Conservation (phyloP, 495 filamentous ascomycete species). For the Chaetomium cochliodes region DNA sequence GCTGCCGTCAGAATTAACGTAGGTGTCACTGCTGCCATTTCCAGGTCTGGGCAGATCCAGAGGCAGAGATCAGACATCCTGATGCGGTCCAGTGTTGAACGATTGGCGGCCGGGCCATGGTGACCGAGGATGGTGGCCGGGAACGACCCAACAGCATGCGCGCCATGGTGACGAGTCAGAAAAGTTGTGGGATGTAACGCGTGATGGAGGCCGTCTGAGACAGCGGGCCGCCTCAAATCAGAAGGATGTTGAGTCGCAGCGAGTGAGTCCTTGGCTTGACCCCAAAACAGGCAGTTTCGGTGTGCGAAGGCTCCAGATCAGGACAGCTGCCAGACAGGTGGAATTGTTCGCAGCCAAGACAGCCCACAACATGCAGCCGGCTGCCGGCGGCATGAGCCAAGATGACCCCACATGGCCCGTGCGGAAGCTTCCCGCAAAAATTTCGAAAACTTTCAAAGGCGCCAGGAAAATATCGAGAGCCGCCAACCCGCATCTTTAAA, state of each 20-base stretch:
- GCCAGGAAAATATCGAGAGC: slow-evolving; percentile 27
- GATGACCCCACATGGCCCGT: slow-evolving; percentile 35
- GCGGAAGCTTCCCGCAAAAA: slow-evolving; percentile 37
- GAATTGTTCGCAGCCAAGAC: neutral
- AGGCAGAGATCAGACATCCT: no score
- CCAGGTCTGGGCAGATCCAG: no score
- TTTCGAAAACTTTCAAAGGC: slow-evolving; percentile 32
- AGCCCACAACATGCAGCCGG: neutral
- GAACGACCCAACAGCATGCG: neutral
- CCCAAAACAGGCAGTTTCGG: no score
- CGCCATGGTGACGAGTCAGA: slow-evolving; percentile 5
- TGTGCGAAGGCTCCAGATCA: neutral
- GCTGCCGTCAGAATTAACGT: neutral
- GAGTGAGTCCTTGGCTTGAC: no score
- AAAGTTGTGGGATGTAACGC: neutral
- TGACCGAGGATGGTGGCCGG: neutral
- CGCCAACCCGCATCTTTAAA: slow-evolving; percentile 7
- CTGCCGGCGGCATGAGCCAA: neutral
- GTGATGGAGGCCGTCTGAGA: slow-evolving; percentile 26
- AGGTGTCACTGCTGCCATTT: no score
- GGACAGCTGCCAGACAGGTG: slow-evolving; percentile 9
- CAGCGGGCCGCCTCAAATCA: slow-evolving; percentile 6
- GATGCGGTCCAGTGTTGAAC: neutral
- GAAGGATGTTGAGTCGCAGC: slow-evolving; percentile 7
- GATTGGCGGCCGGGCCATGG: neutral